A percentile compares a stretch with the other conserved stretches of the same genome.
Evolutionary conservation across 768 basidiomycete genomes (phyloP).

Genomic region (Pleurotus djamor): DNA sequence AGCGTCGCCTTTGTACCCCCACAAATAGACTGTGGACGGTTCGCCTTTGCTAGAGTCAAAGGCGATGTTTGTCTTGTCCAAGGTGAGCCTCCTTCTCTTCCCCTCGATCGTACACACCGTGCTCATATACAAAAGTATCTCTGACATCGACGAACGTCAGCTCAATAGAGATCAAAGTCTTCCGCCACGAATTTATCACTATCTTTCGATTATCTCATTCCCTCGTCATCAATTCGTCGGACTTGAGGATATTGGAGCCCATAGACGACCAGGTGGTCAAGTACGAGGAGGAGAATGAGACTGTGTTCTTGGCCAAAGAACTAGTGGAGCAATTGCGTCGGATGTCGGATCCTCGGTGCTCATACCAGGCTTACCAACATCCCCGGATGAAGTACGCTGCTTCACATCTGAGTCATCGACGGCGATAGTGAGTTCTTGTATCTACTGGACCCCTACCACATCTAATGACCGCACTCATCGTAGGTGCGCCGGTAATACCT

Average conservation of each 20-base stretch:
- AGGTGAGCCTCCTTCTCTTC: slow-evolving; percentile 42
- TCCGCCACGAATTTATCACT: slow-evolving; percentile 60
- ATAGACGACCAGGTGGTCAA: slow-evolving; percentile 45
- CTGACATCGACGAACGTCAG: slow-evolving; percentile 38
- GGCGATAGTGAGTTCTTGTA: slow-evolving; percentile 1
- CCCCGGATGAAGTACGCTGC: not conserved
- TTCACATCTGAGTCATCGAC: slow-evolving; percentile 5
- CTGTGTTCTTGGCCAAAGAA: slow-evolving; percentile 56
- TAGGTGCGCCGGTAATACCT: not conserved
- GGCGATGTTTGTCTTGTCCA: slow-evolving; percentile 62
- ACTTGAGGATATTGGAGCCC: slow-evolving; percentile 49
- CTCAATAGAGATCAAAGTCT: slow-evolving; percentile 50
- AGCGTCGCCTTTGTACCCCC: slow-evolving; percentile 27
- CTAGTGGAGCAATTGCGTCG: slow-evolving; percentile 41
- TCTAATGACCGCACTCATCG: not conserved
- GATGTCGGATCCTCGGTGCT: slow-evolving; percentile 23
- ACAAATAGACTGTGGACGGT: slow-evolving; percentile 30
- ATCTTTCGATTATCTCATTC: slow-evolving; percentile 56
- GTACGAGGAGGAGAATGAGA: slow-evolving; percentile 59
- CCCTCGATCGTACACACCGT: not conserved
- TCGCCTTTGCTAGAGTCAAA: slow-evolving; percentile 58
- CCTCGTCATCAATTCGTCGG: slow-evolving; percentile 43
- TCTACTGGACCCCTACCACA: not conserved
- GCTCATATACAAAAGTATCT: slow-evolving; percentile 26
- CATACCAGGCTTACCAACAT: not conserved